Evolutionary conservation across 331 rosid species (phyloP).

Genomic region (Quercus phellos): DNA sequence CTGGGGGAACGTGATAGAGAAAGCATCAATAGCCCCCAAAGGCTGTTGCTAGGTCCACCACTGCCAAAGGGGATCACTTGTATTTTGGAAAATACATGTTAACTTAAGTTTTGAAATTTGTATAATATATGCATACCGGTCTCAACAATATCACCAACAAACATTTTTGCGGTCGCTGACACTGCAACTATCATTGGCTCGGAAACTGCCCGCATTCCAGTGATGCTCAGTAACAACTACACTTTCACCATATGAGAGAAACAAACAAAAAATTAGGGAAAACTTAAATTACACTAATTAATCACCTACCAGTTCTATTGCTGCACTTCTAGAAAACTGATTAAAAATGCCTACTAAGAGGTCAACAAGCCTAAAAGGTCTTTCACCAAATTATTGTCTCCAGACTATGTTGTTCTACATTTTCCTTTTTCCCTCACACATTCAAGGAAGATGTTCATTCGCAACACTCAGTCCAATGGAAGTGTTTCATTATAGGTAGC

Average conservation of each 20-base stretch:
- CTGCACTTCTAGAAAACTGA: not conserved
- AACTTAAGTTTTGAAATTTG: not conserved
- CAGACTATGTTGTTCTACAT: not conserved
- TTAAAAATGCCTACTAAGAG: not conserved
- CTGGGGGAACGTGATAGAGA: not conserved
- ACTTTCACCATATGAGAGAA: constrained; percentile 10
- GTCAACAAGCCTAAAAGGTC: not conserved
- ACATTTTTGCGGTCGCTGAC: constrained; percentile 86
- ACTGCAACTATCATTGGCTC: constrained; percentile 85
- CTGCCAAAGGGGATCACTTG: not conserved
- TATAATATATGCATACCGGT: constrained; percentile 40
- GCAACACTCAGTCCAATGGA: not conserved
- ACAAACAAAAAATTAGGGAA: not conserved
- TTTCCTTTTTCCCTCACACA: not conserved
- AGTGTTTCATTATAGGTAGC: not conserved
- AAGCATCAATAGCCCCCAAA: not conserved
- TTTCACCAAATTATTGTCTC: not conserved
- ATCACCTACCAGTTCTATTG: not conserved
- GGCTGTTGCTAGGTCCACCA: not conserved
- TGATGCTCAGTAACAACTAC: constrained; percentile 77
- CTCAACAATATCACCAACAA: constrained; percentile 90
- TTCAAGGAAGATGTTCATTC: not conserved
- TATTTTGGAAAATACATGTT: not conserved
- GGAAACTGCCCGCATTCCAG: constrained; percentile 77
- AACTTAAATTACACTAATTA: not conserved